Evolutionary conservation across 495 filamentous ascomycete species (phyloP), one percentile per base, ranked within the genome.

Genomic region (Penicillium nucicola): DNA sequence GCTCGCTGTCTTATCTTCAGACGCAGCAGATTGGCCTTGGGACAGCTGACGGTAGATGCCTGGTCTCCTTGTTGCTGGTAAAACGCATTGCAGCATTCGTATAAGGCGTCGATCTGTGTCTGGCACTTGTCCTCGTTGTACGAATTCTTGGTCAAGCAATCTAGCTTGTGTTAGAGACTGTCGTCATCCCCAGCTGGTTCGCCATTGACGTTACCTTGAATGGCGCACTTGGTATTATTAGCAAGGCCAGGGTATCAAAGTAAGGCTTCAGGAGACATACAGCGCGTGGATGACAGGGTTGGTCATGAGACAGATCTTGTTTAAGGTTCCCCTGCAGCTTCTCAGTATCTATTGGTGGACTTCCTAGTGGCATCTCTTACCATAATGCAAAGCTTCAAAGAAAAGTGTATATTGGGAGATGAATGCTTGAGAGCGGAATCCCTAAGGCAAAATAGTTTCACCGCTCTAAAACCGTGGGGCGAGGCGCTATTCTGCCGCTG

Each of bases 71-170:
- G 79, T 44, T 79, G 77, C 62, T 85, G 68, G 71, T 99, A 97
- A 68, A 99, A 95, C 25, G 79, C 75, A 55, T 90, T 85, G 69
- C 93, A 99, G 66, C 93, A 99, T 61, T 93, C 86, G 65, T 97
- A 99, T 18, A 99, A 72, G n/a, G 90, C 88, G 64, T 96, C 87
- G 40, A 99, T 81, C 58, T 93, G 77, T 10, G 77, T 65, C 53
- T 82, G 76, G 69, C 93, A 99, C 61, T 86, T 95, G 19, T 81
- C 82, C 75, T 99, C 90, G 36, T 95, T 76, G 67, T 87, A 97
- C n/a, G 83, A 84, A 61, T 89, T 90, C 71, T 84, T 95, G 43
- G 73, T 78, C 36, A 98, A 69, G 60, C 93, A 98, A 50, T 85
- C 90, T 93, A 41, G 54, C 32, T 39, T 39, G 52, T 60, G 46